Evolutionary conservation across 441 rosid genomes (phyloP), one percentile per base, ranked within the genome.

Genomic region (Jatropha podagrica): DNA sequence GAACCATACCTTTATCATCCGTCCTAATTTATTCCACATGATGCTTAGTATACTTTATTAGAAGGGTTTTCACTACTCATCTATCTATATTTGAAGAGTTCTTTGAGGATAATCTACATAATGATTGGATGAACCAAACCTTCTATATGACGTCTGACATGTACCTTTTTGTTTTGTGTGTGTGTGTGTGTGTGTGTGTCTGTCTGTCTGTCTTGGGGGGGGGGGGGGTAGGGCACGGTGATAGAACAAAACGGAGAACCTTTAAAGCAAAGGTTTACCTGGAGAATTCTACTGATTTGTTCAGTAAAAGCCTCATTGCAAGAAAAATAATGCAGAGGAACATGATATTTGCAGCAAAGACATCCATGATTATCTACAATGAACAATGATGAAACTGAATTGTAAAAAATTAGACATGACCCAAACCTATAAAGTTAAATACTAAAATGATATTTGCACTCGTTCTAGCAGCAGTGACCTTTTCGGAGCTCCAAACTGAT

Each of bases 291-390:
- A 65, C 76, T 49, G 84, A 65, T 49, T 73, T 77, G 51, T 83
- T 78, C 48, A 88, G 82, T 54, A 87, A 74, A 71, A 72, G 72
- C 86, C 82, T 84, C 26, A 80, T 80, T 44, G 86, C 86, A 71
- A 87, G 75, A 32, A 85, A 81, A 77, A 91, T 79, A 79, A 83
- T 49, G 72, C 76, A 79, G 65, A 89, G 62, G 80, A 95, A 92
- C 71, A 87, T 76, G 58, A 81, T 64, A 76, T 91, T 93, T 77
- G 91, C 88, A 49, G 85, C 69, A 65, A 89, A 58, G 51, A 88
- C 86, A 54, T 87, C 86, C 80, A 83, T 60, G 74, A 87, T 72
- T 75, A 90, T 82, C 97, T 90, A 71, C 76, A 80, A 38, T 37
- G 48, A 41, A 62, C 32, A 74, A 60, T 20, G 49, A 27, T 7